Evolutionary conservation across 148 eudicot species (phyloP), one percentile per base, ranked within the genome.

Genomic region (Nepenthes mirabilis): DNA sequence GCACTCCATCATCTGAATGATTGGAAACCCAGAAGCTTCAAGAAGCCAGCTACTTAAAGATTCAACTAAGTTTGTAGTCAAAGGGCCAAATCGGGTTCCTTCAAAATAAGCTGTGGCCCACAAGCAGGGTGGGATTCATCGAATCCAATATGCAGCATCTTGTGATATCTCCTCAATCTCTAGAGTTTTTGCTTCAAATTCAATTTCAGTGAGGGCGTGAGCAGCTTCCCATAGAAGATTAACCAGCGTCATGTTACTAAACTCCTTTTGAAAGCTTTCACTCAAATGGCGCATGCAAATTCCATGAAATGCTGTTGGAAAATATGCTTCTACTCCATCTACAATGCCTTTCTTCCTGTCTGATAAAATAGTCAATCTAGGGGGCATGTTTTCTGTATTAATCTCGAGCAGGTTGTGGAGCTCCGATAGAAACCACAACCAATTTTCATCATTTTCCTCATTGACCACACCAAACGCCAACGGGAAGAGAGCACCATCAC

Each of bases 381-480:
- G 87, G 12, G 87, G 87, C 84, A 79, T 79, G 60, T 79, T 82
- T 56, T 82, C 87, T 35, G 87, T 74, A 50, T 79, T 76, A 34
- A 65, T 12, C 55, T 79, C 87, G 2, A 82, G 75, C 33, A 79
- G 56, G 56, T 62, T 69, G 58, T 70, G 83, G n/a, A 82, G 83
- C 56, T 82, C 87, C 2, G 80, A 71, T 2, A 82, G 62, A 70
- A 82, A 82, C 87, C 87, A 82, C 83, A 77, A 76, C 87, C 87
- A 82, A 23, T 77, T 82, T 11, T 72, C 82, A 52, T 82, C 82
- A 57, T 56, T 77, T 76, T 82, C 87, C 65, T 79, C 87, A 47
- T 82, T 79, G 55, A 82, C 78, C 43, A 82, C 83, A 49, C 83
- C 87, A 67, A 82, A 76, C 47, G 83, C 87, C 66, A 82, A 52